phyloP scores from a whole-genome alignment of 202 grass and related monocot genomes.

The Zizania palustris region DNA sequence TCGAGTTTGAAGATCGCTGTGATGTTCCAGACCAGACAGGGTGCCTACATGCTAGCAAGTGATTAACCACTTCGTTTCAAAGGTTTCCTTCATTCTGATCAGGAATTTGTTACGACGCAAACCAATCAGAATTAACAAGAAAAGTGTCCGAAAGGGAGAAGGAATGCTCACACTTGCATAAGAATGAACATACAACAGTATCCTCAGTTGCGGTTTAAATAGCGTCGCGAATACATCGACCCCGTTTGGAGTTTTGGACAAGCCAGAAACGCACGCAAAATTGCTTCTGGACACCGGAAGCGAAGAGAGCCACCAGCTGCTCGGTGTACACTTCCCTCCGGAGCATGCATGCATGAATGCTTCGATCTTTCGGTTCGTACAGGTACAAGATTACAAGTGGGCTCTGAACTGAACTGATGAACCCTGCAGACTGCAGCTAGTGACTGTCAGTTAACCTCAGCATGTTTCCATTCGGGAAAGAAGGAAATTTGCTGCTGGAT shows the following conservation, averaged over 20 bases:
- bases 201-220: conserved; percentile 9
- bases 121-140: not conserved
- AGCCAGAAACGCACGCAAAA: conserved; percentile 44
- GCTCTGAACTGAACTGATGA: conserved; percentile 4
- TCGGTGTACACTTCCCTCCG: not conserved
- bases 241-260: not conserved
- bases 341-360: conserved; percentile 25
- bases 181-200: conserved; percentile 16
- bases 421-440: not conserved
- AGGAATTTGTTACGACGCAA: not conserved
- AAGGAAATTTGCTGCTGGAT: conserved; percentile 2
- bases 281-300: conserved; percentile 25
- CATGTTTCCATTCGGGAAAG: not conserved
- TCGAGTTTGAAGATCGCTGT: not conserved
- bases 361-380: conserved; percentile 16
- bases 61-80: not conserved
- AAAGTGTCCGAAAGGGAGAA: not conserved
- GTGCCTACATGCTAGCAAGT: not conserved
- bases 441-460: conserved; percentile 15
- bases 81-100: conserved; percentile 18
- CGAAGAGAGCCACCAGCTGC: conserved; percentile 14
- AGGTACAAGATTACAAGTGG: conserved; percentile 31
- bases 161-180: conserved; percentile 17
- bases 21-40: not conserved
- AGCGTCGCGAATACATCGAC: not conserved